A percentile compares a stretch with the other conserved stretches of the same genome.
Conservation (phyloP, 2,329 filamentous ascomycete species). For the Arthroderma sp. region DNA sequence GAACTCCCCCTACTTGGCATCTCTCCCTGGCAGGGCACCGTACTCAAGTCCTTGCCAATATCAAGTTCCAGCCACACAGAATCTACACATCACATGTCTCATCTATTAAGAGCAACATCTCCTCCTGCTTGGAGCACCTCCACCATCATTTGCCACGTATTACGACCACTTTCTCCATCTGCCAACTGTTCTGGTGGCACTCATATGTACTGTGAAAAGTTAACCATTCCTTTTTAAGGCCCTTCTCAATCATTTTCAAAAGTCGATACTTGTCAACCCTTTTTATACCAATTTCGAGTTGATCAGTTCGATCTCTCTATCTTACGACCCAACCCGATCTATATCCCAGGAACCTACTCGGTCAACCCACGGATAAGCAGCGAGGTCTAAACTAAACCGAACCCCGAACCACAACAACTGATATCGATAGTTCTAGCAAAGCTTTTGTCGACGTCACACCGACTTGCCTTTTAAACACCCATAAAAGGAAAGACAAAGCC, state of each 20-base stretch:
- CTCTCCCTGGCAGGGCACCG: too few species aligned
- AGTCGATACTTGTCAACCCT: background rate
- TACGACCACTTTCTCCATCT: background rate
- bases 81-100: background rate
- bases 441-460: conserved; percentile 2
- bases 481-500: conserved; percentile 1
- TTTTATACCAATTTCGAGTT: background rate
- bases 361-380: background rate
- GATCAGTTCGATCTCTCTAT: background rate
- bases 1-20: too few species aligned
- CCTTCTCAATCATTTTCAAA: background rate
- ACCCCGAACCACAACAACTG: background rate
- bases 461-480: background rate
- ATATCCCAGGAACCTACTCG: background rate
- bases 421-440: background rate
- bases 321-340: background rate
- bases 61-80: background rate
- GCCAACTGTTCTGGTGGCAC: conserved; percentile 1
- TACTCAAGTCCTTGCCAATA: too few species aligned
- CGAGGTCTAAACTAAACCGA: background rate
- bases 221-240: background rate
- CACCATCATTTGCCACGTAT: background rate
- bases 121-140: background rate
- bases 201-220: conserved; percentile 1
- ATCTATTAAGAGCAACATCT: background rate